A percentile compares a stretch with the other conserved stretches of the same genome.
phyloP scores from a whole-genome alignment of 78 protist genomes.

The Dictyostelium citrinum region DNA sequence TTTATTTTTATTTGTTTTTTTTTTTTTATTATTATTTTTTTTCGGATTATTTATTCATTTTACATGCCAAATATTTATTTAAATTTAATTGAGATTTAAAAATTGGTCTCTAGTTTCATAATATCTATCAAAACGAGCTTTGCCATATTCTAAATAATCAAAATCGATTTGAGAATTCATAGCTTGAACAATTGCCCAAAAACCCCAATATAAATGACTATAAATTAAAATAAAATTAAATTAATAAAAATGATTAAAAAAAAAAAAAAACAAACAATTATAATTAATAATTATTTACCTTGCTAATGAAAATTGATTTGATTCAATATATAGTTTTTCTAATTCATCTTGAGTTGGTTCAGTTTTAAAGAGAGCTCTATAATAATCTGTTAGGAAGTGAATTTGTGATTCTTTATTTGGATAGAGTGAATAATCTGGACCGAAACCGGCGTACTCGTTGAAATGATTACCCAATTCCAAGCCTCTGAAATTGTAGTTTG shows the following conservation, averaged over 20 bases:
- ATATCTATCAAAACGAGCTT: slow-evolving; percentile 73
- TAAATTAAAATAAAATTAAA: too few species aligned
- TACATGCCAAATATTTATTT: neutral
- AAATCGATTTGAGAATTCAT: slow-evolving; percentile 81
- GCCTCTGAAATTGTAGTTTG: slow-evolving; percentile 74
- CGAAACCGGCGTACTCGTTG: slow-evolving; percentile 82
- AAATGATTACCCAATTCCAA: slow-evolving; percentile 83
- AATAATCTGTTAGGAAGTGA: slow-evolving; percentile 46
- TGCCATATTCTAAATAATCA: slow-evolving; percentile 79
- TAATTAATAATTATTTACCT: neutral
- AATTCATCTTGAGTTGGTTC: slow-evolving; percentile 67
- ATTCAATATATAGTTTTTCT: slow-evolving; percentile 39
- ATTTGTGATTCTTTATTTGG: slow-evolving; percentile 55
- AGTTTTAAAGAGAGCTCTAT: slow-evolving; percentile 11
- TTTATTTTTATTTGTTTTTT: neutral
- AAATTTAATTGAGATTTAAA: neutral
- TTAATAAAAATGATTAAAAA: neutral
- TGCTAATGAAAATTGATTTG: slow-evolving; percentile 66
- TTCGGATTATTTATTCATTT: neutral
- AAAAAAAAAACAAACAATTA: neutral
- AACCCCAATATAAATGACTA: slow-evolving; percentile 81
- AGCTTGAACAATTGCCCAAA: slow-evolving; percentile 83
- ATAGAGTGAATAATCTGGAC: slow-evolving; percentile 56
- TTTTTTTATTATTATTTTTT: neutral
- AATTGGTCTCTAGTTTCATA: slow-evolving; percentile 61